A percentile compares a stretch with the other conserved stretches of the same genome.
phyloP scores from a whole-genome alignment of 2,329 filamentous ascomycete genomes.

The Beauveria australis region DNA sequence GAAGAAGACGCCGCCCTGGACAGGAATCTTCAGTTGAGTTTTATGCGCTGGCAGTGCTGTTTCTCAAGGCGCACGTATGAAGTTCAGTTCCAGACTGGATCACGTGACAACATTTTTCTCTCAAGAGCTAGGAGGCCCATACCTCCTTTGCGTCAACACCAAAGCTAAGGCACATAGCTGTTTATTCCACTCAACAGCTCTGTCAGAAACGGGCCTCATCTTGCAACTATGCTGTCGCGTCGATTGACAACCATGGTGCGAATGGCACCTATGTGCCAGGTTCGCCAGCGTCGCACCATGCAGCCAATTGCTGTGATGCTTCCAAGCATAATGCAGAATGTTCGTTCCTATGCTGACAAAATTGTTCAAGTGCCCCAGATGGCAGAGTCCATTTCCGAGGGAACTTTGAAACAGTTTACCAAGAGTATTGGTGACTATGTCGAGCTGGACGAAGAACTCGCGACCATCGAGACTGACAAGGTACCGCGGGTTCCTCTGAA shows the following conservation, averaged over 20 bases:
- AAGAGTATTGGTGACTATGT: conserved; percentile 91
- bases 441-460: conserved; percentile 93
- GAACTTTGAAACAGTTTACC: conserved; percentile 89
- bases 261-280: conserved; percentile 34
- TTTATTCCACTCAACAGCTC: not conserved
- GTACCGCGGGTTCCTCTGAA: conserved; percentile 34
- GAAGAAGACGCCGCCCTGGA: too few species aligned
- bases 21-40: too few species aligned
- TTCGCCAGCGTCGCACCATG: conserved; percentile 20
- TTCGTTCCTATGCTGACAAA: conserved; percentile 65
- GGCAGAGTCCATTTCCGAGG: conserved; percentile 98
- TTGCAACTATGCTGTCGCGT: conserved; percentile 34
- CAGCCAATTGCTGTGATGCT: conserved; percentile 32
- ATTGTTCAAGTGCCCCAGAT: conserved; percentile 93
- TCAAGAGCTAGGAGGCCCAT: not conserved
- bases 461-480: conserved; percentile 99
- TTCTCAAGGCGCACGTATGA: too few species aligned
- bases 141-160: conserved; percentile 4
- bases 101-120: conserved; percentile 4
- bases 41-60: too few species aligned
- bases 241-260: conserved; percentile 34
- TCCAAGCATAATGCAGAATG: conserved; percentile 44
- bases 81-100: not conserved
- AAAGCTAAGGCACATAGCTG: not conserved
- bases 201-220: not conserved